A percentile compares a stretch with the other conserved stretches of the same genome.
phyloP scores from a whole-genome alignment of 164 flowering plant species.

The Nelumbo lutea region DNA sequence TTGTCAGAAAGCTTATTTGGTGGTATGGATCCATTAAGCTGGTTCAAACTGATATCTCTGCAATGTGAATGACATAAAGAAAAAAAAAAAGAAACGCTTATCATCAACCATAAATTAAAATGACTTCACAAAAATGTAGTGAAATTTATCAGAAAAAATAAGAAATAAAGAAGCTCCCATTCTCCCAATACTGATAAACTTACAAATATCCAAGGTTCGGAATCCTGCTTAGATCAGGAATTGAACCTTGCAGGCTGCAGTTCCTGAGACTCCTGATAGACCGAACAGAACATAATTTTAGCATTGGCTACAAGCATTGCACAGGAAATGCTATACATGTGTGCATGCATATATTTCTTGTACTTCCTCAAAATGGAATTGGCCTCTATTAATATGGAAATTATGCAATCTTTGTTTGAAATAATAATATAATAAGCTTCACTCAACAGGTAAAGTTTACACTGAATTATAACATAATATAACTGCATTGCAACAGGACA shows the following conservation, averaged over 20 bases:
- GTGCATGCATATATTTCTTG: no score
- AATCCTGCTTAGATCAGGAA: conserved; percentile 70
- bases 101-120: not conserved
- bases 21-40: conserved; percentile 63
- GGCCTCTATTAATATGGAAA: no score
- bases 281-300: conserved; percentile 9
- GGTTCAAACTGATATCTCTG: conserved; percentile 86
- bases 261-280: conserved; percentile 77
- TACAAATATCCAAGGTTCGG: conserved; percentile 61
- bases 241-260: conserved; percentile 67
- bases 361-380: no score
- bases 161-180: not conserved
- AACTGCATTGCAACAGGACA: no score
- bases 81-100: not conserved
- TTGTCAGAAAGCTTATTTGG: conserved; percentile 44
- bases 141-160: not conserved
- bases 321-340: not conserved
- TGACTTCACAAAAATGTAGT: not conserved
- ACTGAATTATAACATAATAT: no score
- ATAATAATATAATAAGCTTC: no score
- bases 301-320: not conserved
- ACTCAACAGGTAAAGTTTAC: no score
- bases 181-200: conserved; percentile 18
- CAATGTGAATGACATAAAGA: conserved; percentile 5
- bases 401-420: no score